phyloP scores from a whole-genome alignment of 1,284 basidiomycete genomes.

The Leccinum brunneo-olivaceum region DNA sequence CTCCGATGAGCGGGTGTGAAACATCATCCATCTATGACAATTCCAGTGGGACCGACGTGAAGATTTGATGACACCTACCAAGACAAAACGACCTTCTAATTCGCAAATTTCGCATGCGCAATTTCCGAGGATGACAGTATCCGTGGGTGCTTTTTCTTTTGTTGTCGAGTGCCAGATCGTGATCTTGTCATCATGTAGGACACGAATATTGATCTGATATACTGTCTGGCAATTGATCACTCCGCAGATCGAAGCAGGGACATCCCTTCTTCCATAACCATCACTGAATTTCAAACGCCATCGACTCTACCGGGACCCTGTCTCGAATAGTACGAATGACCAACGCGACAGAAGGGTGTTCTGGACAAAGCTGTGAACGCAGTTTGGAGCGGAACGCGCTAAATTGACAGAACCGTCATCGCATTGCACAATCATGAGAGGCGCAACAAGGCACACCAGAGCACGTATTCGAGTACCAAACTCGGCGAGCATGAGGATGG shows the following conservation, averaged over 20 bases:
- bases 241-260: slow-evolving; percentile 24
- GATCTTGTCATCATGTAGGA: slow-evolving; percentile 5
- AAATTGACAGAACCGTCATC: slow-evolving; percentile 1
- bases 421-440: background rate
- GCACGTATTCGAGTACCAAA: background rate
- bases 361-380: background rate
- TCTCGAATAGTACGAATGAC: background rate
- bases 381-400: background rate
- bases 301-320: background rate
- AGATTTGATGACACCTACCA: too few relatives aligned
- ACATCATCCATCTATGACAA: too few relatives aligned
- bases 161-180: slow-evolving; percentile 5
- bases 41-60: background rate
- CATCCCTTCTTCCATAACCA: slow-evolving; percentile 22
- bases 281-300: slow-evolving; percentile 22
- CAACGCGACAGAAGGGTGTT: background rate
- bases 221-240: slow-evolving; percentile 13
- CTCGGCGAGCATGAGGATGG: slow-evolving; percentile 10
- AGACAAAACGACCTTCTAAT: slow-evolving; percentile 4
- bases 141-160: background rate
- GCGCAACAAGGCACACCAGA: background rate
- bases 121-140: slow-evolving; percentile 24
- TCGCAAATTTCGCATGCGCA: slow-evolving; percentile 8
- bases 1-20: slow-evolving; percentile 9
- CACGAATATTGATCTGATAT: slow-evolving; percentile 15